A percentile compares a stretch with the other conserved stretches of the same genome.
Evolutionary conservation across 2,329 filamentous ascomycete genomes (phyloP).

Genomic region (Fusarium tupiense): DNA sequence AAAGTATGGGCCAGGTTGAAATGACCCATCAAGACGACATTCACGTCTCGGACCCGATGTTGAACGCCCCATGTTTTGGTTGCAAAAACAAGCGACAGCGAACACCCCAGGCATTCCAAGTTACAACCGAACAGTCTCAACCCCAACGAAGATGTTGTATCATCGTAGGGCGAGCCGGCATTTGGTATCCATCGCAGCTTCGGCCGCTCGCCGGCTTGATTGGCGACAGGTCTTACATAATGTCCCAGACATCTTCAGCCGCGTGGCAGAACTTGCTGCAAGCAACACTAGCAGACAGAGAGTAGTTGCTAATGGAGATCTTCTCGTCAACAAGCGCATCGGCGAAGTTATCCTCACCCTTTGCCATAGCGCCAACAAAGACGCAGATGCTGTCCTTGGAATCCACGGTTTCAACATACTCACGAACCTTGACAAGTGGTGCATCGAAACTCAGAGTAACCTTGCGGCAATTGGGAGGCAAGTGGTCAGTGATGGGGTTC

Average conservation of each 20-base stretch:
- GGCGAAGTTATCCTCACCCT: conserved; percentile 94
- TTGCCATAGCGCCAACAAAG: conserved; percentile 98
- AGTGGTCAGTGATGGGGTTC: conserved; percentile 96
- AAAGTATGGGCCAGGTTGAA: conserved; percentile 69
- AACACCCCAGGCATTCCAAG: conserved; percentile 74
- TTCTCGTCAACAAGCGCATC: conserved; percentile 95
- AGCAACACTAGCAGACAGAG: conserved; percentile 94
- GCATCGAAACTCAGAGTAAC: conserved; percentile 96
- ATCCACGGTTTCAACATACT: conserved; percentile 84
- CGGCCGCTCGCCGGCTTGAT: conserved; percentile 22
- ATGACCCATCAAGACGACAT: conserved; percentile 65
- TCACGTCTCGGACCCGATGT: conserved; percentile 75
- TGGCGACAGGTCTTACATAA: conserved; percentile 69
- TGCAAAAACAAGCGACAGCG: conserved; percentile 85
- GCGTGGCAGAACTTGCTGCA: conserved; percentile 99
- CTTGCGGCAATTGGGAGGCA: conserved; percentile 97
- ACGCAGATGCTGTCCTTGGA: conserved; percentile 95
- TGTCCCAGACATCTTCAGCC: conserved; percentile 94
- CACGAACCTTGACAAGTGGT: conserved; percentile 83
- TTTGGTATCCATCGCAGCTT: conserved; percentile 38
- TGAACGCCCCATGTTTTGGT: conserved; percentile 86
- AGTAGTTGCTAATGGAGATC: conserved; percentile 98
- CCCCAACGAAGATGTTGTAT: conserved; percentile 76
- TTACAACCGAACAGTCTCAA: conserved; percentile 55
- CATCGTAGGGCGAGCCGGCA: conserved; percentile 57